phyloP scores from a whole-genome alignment of 2,329 filamentous ascomycete species.

The Xylariaceae sp. region DNA sequence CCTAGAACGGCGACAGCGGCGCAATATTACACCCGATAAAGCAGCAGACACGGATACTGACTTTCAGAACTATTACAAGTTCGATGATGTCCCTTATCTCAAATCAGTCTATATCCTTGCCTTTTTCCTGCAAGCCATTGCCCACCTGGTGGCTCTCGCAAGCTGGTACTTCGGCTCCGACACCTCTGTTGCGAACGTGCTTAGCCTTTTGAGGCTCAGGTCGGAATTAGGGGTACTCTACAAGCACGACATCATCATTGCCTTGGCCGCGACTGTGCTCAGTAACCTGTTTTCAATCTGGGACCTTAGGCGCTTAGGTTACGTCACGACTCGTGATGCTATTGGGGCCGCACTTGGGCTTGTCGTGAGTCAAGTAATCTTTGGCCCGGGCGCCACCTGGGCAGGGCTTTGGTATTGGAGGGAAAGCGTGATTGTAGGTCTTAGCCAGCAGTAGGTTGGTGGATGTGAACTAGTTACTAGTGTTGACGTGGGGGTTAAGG shows the following conservation, averaged over 20 bases:
- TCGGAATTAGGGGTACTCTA: neutral
- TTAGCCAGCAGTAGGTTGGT: no score
- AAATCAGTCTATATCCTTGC: constrained; percentile 8
- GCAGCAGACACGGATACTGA: neutral
- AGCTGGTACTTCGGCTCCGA: constrained; percentile 2
- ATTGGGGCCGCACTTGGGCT: constrained; percentile 1
- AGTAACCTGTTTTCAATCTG: constrained; percentile 26
- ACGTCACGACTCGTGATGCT: constrained; percentile 19
- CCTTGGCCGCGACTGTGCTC: neutral
- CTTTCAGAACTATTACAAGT: constrained; percentile 10
- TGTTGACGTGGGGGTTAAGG: no score
- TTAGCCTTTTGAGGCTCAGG: neutral
- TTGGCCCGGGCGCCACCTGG: constrained; percentile 30
- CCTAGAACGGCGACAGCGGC: neutral
- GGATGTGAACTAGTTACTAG: no score
- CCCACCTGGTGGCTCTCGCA: constrained; percentile 10
- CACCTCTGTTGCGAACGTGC: constrained; percentile 2
- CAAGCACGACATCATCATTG: constrained; percentile 1
- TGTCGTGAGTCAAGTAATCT: constrained; percentile 11
- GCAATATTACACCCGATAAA: no score
- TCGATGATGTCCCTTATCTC: constrained; percentile 11
- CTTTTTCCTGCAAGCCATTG: constrained; percentile 7
- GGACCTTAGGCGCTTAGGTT: constrained; percentile 28
- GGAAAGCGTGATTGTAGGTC: constrained; percentile 9
- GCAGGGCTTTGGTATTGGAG: constrained; percentile 31